A percentile compares a stretch with the other conserved stretches of the same genome.
These are phyloP conservation scores for Neurospora terricola DNA, from an alignment of 495 filamentous ascomycete genomes.

Conservation along the genomic window DNA sequence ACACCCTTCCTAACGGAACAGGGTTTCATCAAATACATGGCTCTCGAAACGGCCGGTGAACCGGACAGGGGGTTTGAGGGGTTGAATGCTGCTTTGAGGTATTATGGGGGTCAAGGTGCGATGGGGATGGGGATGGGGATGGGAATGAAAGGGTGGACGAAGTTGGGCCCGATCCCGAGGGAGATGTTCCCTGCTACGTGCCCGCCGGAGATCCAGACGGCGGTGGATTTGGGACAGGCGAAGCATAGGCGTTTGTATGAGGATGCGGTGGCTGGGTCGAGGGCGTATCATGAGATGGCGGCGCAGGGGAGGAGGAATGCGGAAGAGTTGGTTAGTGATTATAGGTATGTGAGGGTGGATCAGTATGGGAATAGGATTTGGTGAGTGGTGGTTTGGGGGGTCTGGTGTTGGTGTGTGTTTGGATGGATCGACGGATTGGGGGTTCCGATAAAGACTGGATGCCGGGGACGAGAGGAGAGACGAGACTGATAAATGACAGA, in stretches of 20 bases:
- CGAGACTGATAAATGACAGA: background rate
- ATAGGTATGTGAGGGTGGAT: background rate
- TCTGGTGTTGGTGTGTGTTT: background rate
- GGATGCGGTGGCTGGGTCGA: background rate
- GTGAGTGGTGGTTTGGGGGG: background rate
- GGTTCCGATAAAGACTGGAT: background rate
- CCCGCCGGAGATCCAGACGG: background rate
- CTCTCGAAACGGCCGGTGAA: background rate
- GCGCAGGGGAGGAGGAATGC: background rate
- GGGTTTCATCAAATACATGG: background rate
- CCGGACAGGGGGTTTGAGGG: background rate
- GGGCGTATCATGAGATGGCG: background rate
- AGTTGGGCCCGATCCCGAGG: background rate
- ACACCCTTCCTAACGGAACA: accelerated
- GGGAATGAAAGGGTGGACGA: background rate
- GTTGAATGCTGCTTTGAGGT: background rate
- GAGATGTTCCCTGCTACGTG: background rate
- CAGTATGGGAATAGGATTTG: background rate
- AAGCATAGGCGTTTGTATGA: background rate
- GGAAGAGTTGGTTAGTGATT: background rate
- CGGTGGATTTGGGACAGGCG: background rate
- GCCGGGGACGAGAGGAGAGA: background rate
- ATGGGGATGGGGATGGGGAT: background rate
- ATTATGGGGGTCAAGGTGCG: background rate
- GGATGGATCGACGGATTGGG: background rate